Evolutionary conservation across 306 rosid species (phyloP), one percentile per base, ranked within the genome.

Genomic region (Acacia confusa): DNA sequence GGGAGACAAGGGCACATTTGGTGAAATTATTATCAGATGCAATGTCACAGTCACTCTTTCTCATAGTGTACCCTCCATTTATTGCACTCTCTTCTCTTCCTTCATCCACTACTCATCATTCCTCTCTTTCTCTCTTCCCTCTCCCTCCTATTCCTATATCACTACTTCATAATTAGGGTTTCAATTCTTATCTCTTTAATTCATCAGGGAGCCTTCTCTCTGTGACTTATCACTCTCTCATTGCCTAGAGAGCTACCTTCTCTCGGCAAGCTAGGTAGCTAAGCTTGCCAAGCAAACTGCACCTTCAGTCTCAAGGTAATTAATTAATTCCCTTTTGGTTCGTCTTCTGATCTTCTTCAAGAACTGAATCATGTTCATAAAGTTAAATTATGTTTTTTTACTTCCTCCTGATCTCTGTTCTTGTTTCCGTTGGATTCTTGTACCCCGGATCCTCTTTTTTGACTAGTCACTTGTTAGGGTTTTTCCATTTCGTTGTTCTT

Each of bases 21-120:
- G 4, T 72, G 87, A 89, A 81, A 90, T 78, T 91, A 95, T 91
- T 84, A 87, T 86, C 91, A 88, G 92, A 88, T 90, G 97, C 87
- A 91, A 85, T 85, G 99, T 95, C 97, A 85, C 80, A 90, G 94
- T 92, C 99, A 89, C 85, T 90, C 94, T 91, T 92, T 90, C 81
- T 91, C 82, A 78, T 79, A 86, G 90, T 85, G 95, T 90, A 88
- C 95, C 95, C 92, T 89, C 84, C 94, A 91, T 92, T 95, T 90
- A 90, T 92, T 88, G 86, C 92, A 48, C 50, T 89, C 86, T 87
- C 87, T 91, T 93, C 11, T 47, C 12, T 32, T 60, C 66, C 13
- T 87, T 92, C 94, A 88, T 90, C 97, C 85, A 87, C 95, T 94
- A 90, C 64, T 9, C 93, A 50, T 86, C 88, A 86, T 84, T 92